A percentile compares a stretch with the other conserved stretches of the same genome.
phyloP scores from a whole-genome alignment of 2,329 filamentous ascomycete species.

The Sclerotinia nivalis region DNA sequence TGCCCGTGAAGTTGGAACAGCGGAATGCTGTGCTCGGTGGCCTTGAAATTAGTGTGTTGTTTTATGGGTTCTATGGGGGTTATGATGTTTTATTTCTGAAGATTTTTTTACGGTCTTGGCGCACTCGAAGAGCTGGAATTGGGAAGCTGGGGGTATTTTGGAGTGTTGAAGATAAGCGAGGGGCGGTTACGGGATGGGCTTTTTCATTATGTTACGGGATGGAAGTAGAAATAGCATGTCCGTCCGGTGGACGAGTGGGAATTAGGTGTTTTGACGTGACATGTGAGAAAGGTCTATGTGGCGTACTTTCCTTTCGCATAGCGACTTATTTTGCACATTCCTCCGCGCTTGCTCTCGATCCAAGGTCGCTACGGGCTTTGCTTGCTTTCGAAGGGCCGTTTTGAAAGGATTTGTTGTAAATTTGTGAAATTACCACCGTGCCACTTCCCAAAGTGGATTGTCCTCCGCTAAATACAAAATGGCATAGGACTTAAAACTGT shows the following conservation, averaged over 20 bases:
- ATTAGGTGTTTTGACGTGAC: conserved; percentile 7
- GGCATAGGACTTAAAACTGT: background rate
- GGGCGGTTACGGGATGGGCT: background rate
- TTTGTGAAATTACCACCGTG: background rate
- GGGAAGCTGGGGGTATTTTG: background rate
- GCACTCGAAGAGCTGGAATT: background rate
- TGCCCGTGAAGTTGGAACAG: background rate
- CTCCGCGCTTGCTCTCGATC: background rate
- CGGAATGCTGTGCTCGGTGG: background rate
- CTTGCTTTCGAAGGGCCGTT: background rate
- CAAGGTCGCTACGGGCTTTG: background rate
- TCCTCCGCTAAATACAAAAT: conserved; percentile 9
- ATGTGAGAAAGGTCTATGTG: background rate
- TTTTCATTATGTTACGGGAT: background rate
- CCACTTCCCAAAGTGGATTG: conserved; percentile 1
- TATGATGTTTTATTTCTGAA: background rate
- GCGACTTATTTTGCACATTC: background rate
- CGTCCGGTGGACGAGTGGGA: background rate
- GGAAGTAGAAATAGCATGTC: background rate
- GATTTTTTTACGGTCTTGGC: background rate
- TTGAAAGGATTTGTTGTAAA: background rate
- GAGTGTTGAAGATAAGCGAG: background rate
- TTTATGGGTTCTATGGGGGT: background rate
- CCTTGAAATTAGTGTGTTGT: conserved; percentile 11
- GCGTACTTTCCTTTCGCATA: conserved; percentile 6